These are phyloP conservation scores for Aspergillus transmontanensis DNA, from an alignment of 2,329 filamentous ascomycete species.

Conservation along the genomic window DNA sequence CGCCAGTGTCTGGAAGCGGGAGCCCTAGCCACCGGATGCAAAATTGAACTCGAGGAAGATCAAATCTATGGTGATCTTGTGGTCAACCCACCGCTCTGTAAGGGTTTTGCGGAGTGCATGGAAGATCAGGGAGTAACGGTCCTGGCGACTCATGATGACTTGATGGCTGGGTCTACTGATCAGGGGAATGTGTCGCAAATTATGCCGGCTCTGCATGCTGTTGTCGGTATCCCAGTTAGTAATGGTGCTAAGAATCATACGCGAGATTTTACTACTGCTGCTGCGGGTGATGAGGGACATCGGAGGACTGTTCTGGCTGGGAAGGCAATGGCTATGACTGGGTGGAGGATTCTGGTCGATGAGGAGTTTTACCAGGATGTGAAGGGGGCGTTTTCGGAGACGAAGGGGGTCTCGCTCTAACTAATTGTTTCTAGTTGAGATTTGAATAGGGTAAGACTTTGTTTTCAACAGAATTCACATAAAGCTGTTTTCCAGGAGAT, in stretches of 20 bases:
- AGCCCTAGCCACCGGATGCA: slow-evolving; percentile 1
- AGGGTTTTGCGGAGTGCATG: not conserved
- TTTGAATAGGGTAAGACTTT: not conserved
- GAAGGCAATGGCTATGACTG: not conserved
- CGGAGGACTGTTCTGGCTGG: not conserved
- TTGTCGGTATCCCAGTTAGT: not conserved
- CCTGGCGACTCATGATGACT: not conserved
- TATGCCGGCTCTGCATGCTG: not conserved
- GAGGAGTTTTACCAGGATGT: not conserved
- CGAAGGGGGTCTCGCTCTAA: not conserved
- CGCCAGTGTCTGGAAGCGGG: not conserved
- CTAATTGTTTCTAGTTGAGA: rapidly evolving
- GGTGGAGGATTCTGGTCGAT: not conserved
- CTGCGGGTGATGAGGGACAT: not conserved
- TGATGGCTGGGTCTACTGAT: not conserved
- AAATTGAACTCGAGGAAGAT: not conserved
- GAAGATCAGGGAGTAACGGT: not conserved
- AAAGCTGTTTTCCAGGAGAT: too few species aligned
- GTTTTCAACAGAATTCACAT: too few species aligned
- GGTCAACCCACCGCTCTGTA: not conserved
- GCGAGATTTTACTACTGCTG: not conserved
- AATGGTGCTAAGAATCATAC: not conserved
- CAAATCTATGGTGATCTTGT: not conserved
- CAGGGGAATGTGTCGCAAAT: not conserved
- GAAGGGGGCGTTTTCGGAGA: not conserved